Evolutionary conservation across 2,329 filamentous ascomycete species (phyloP), one percentile per base, ranked within the genome.

Genomic region (Pestalotiopsis fici): DNA sequence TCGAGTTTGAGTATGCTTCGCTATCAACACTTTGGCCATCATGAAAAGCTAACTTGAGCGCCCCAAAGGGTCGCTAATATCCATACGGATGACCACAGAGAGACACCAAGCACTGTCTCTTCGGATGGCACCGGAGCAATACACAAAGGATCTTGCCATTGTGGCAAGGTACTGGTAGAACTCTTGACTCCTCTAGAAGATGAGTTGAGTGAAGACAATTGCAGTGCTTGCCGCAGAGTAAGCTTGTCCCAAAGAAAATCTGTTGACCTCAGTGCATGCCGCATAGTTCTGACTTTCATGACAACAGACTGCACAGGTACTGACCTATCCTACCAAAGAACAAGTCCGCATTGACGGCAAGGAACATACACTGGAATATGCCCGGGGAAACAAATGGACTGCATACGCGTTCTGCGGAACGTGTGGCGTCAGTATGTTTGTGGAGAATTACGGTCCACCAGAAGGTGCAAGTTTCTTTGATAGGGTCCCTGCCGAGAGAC

Each of bases 401-500:
- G 71, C 72, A 2, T 50, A 55, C 1, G 67, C 69, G 1, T 67
- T 72, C 60, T 79, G 77, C 70, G 69, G 68, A 9, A 75, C 66
- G 0, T 79, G 77, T 56, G 77, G 77, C 3, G 76, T 78, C 0
- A 68, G 68, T 21, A 70, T 76, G 23, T 77, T 75, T 47, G 65
- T 59, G 11, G 76, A 71, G 18, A 64, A 78, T 2, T 74, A 78
- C 37, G 77, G 76, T 1, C 77, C 77, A 3, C 76, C 73, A 0
- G 61, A 73, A 11, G 73, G 72, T 56, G 35, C 43, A 21, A 50
- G 43, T 23, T 23, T 76, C 13, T 71, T 79, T n/a, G 73, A 74
- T 61, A 72, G 65, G 21, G 56, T 77, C 1, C 67, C 74, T 0
- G 68, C 72, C 2, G 74, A 76, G 60, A 73, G 71, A 43, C 70